These are phyloP conservation scores for Cercospora sesami DNA, from an alignment of 2,329 filamentous ascomycete species.

Conservation along the genomic window DNA sequence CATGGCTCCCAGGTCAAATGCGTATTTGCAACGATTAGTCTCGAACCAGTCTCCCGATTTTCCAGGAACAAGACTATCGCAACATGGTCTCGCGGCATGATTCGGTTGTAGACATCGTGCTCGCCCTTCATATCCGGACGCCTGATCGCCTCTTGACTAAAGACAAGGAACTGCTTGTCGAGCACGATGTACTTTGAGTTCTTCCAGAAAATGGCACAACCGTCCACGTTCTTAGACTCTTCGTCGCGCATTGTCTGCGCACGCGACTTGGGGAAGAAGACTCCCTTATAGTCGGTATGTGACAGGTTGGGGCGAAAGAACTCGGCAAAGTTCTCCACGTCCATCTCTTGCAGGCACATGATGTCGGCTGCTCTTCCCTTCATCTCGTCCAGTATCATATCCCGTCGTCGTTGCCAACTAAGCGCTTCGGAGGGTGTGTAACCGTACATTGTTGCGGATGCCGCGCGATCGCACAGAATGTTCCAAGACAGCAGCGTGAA, in stretches of 20 bases:
- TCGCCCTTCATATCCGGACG: slow-evolving; percentile 95
- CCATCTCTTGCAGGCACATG: slow-evolving; percentile 89
- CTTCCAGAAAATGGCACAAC: slow-evolving; percentile 96
- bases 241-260: slow-evolving; percentile 89
- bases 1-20: slow-evolving; percentile 94
- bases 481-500: slow-evolving; percentile 93
- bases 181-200: slow-evolving; percentile 89
- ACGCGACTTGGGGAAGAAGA: slow-evolving; percentile 87
- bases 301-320: slow-evolving; percentile 86
- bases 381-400: slow-evolving; percentile 81
- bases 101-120: slow-evolving; percentile 95
- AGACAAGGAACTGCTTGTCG: slow-evolving; percentile 92
- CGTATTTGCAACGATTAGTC: slow-evolving; percentile 88
- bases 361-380: slow-evolving; percentile 79
- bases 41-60: slow-evolving; percentile 83
- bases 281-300: slow-evolving; percentile 85
- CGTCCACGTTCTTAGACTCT: slow-evolving; percentile 87
- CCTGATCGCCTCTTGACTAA: slow-evolving; percentile 87
- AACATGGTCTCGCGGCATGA: slow-evolving; percentile 98
- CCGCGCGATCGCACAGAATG: slow-evolving; percentile 90
- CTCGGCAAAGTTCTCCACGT: slow-evolving; percentile 86
- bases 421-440: slow-evolving; percentile 83
- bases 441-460: slow-evolving; percentile 79
- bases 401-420: slow-evolving; percentile 81
- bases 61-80: slow-evolving; percentile 90